phyloP scores from a whole-genome alignment of 768 basidiomycete genomes.

The Trametes maxima region DNA sequence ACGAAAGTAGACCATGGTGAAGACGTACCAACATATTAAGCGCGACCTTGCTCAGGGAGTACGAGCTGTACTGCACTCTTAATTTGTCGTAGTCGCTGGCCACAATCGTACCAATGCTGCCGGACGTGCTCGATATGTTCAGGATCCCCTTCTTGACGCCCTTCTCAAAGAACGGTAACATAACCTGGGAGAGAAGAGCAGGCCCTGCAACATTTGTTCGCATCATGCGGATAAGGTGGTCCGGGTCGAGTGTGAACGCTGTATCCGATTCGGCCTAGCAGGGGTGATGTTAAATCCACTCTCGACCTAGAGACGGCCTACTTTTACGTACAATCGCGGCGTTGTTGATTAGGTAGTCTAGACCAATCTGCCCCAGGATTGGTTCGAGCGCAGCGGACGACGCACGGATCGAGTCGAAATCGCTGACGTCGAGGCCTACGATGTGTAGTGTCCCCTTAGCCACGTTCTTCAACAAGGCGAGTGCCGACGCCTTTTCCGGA shows the following conservation, averaged over 20 bases:
- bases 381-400: constrained; percentile 29
- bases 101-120: constrained; percentile 30
- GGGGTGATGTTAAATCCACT: too few relatives aligned
- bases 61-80: constrained; percentile 37
- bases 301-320: too few relatives aligned
- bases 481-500: constrained; percentile 27
- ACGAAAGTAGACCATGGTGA: too few relatives aligned
- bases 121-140: constrained; percentile 37
- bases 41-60: constrained; percentile 40
- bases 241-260: constrained; percentile 31
- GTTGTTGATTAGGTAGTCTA: constrained; percentile 45
- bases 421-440: constrained; percentile 34
- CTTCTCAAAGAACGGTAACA: constrained; percentile 37
- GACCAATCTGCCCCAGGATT: constrained; percentile 33
- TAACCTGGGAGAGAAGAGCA: constrained; percentile 36
- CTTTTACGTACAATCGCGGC: constrained; percentile 33
- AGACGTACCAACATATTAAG: constrained; percentile 38
- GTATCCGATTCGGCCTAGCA: neutral
- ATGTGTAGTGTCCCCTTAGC: constrained; percentile 37
- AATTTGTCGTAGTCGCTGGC: too few relatives aligned
- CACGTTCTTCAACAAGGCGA: constrained; percentile 24
- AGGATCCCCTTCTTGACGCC: constrained; percentile 35
- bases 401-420: constrained; percentile 30
- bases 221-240: constrained; percentile 30
- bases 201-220: constrained; percentile 40